phyloP scores from a whole-genome alignment of 441 rosid species.

The Populus hybrid region DNA sequence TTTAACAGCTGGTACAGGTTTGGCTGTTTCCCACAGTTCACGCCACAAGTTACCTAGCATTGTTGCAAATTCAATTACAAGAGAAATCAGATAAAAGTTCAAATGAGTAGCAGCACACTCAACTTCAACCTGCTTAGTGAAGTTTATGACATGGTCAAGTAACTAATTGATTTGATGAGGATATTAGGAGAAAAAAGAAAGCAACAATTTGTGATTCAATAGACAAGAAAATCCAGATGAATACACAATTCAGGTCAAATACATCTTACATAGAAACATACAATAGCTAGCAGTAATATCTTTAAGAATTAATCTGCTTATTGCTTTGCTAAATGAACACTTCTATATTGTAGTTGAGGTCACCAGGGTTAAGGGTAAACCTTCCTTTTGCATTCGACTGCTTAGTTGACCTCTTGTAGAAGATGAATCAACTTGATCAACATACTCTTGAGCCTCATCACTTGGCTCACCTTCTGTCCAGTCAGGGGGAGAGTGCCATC shows the following conservation, averaged over 20 bases:
- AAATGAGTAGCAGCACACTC: neutral
- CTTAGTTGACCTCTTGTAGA: conserved; percentile 79
- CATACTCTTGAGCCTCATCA: conserved; percentile 45
- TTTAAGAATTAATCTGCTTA: neutral
- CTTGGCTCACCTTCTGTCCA: conserved; percentile 68
- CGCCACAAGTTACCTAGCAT: conserved; percentile 89
- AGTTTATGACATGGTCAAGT: neutral
- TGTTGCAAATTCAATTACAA: conserved; percentile 18
- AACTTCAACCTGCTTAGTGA: neutral
- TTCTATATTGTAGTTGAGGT: conserved; percentile 9
- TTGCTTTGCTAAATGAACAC: conserved; percentile 1
- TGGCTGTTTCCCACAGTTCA: conserved; percentile 93
- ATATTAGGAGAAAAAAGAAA: neutral
- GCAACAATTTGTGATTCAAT: neutral
- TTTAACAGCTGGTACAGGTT: conserved; percentile 80
- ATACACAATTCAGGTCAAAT: neutral
- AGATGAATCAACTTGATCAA: conserved; percentile 30
- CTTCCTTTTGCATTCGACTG: conserved; percentile 95
- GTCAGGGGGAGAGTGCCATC: conserved; percentile 99
- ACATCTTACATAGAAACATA: neutral
- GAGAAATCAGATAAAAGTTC: neutral
- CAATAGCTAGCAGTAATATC: neutral
- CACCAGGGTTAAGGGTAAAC: conserved; percentile 33
- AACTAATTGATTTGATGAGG: neutral
- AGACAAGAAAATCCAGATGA: neutral